These are phyloP conservation scores for Stramenopiles sp. DNA, from an alignment of 352 stramenopile genomes.

Conservation along the genomic window DNA sequence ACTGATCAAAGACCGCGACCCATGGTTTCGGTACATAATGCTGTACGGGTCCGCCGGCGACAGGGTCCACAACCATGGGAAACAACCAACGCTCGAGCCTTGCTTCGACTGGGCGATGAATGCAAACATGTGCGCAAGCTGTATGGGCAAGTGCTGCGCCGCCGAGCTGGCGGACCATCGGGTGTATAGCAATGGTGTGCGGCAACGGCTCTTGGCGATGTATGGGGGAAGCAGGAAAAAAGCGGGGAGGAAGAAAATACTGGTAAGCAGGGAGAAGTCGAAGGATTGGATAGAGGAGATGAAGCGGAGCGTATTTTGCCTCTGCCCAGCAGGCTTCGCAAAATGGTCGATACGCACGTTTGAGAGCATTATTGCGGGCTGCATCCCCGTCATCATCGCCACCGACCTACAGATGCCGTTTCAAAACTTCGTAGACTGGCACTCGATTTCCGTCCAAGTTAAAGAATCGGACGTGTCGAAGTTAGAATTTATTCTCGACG, in stretches of 20 bases:
- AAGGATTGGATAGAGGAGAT: not conserved
- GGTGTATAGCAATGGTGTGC: not conserved
- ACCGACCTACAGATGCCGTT: not conserved
- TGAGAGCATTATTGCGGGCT: not conserved
- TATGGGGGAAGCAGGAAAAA: not conserved
- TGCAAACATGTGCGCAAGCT: not conserved
- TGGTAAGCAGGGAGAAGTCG: not conserved
- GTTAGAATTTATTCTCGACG: not conserved
- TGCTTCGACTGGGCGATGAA: not conserved
- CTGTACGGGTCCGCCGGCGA: not conserved
- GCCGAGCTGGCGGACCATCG: not conserved
- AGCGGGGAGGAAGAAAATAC: not conserved
- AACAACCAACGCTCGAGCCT: not conserved
- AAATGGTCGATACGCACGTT: not conserved
- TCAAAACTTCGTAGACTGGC: not conserved
- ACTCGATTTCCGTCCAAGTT: not conserved
- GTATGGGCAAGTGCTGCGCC: not conserved
- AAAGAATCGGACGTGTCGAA: not conserved
- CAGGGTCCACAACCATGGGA: not conserved
- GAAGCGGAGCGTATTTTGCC: not conserved
- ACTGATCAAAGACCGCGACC: not conserved
- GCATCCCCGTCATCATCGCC: not conserved
- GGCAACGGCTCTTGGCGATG: not conserved
- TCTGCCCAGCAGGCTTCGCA: not conserved
- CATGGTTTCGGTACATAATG: not conserved